phyloP scores from a whole-genome alignment of 2,329 filamentous ascomycete species.

The Aspergillus sp. region DNA sequence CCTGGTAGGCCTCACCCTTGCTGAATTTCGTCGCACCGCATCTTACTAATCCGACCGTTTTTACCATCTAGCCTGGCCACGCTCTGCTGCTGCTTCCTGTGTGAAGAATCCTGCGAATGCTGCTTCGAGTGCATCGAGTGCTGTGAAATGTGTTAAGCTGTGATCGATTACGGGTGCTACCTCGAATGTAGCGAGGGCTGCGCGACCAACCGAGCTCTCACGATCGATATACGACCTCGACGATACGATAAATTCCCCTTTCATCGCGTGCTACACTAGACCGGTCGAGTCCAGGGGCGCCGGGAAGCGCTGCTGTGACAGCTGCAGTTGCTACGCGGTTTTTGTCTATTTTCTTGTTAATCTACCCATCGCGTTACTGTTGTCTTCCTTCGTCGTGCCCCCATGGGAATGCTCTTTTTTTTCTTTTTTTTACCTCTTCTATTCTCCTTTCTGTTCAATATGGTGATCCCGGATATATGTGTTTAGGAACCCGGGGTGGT shows the following conservation, averaged over 20 bases:
- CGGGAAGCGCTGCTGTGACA: neutral
- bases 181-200: conserved; percentile 17
- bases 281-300: neutral
- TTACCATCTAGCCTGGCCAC: conserved; percentile 50
- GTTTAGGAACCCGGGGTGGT: neutral
- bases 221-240: conserved; percentile 3
- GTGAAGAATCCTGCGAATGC: conserved; percentile 65
- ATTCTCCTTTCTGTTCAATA: neutral
- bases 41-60: conserved; percentile 13
- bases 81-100: conserved; percentile 65
- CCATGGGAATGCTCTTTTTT: neutral
- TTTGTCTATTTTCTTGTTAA: neutral
- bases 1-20: conserved; percentile 46
- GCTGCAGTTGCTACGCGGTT: conserved; percentile 2
- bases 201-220: neutral
- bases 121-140: conserved; percentile 64
- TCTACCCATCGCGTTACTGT: neutral
- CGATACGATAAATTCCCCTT: conserved; percentile 1
- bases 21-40: neutral
- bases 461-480: neutral
- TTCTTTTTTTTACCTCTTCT: too few species aligned
- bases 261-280: conserved; percentile 3
- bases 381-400: neutral
- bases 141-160: conserved; percentile 41
- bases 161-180: conserved; percentile 24